Base-by-base conservation (phyloP, 352 stramenopile genomes). In the Phytopythium mirpurense region DNA sequence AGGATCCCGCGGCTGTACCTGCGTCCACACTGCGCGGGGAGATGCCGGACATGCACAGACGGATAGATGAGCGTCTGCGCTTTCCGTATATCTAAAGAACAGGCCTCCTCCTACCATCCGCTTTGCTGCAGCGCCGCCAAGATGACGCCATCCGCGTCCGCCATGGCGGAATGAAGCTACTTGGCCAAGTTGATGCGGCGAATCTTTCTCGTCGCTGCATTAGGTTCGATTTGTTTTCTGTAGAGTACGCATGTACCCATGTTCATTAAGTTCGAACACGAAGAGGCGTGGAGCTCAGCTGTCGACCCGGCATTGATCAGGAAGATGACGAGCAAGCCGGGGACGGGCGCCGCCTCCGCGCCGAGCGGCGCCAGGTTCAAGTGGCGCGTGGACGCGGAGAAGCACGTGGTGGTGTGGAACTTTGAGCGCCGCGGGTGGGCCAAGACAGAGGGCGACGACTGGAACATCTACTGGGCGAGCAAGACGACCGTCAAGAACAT, bases 401-500 rank as follows among this genome's bases (percentile, higher is more conserved):
- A 91, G 59, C 78, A 88, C 66, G 80, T 91, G 21, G 78, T 91
- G 1, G 72, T 83, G 51, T 91, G 78, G 78, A 91, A 88, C 57
- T 90, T 88, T 56, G 81, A 89, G 64, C 78, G 86, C 41, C 78
- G 87, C 35, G 85, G 87, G 36, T 96, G 87, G 86, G 62, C 72
- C 44, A 88, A 86, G 31, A 89, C 86, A 0, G 80, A 92, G 24
- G 74, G 72, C 6, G 82, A 94, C 51, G 90, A 97, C 75, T 97
- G 90, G 90, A 95, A 97, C 65, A 78, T 97, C 54, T 97, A 95
- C 70, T 97, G 90, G 90, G 90, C 89, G 40, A 95, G 73, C 60
- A 95, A 96, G 47, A 67, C 70, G 18, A 93, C 68, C 26, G 88
- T 97, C 58, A 95, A 92, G 65, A 79, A 58, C 45, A 73, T 97